Evolutionary conservation across 2,329 filamentous ascomycete genomes (phyloP).

Genomic region (Gyromitra esculenta): DNA sequence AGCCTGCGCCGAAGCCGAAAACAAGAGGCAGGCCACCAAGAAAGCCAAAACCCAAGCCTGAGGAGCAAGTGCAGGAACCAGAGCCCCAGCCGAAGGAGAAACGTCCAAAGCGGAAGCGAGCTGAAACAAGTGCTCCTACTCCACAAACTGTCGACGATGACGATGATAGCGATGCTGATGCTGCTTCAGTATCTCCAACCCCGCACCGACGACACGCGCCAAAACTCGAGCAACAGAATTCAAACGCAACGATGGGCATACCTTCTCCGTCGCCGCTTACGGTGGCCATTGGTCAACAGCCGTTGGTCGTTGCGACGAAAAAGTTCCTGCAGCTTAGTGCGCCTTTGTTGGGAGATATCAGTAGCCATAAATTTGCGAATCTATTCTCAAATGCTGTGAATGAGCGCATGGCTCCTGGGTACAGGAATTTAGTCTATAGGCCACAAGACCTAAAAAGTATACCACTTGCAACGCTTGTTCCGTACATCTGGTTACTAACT

Average conservation of each 20-base stretch:
- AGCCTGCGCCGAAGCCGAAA: conserved; percentile 23
- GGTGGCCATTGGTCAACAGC: conserved; percentile 50
- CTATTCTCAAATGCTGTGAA: conserved; percentile 81
- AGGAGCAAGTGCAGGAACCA: conserved; percentile 25
- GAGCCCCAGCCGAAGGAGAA: conserved; percentile 38
- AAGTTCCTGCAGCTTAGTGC: conserved; percentile 57
- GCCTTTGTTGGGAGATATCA: conserved; percentile 76
- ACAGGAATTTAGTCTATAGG: conserved; percentile 76
- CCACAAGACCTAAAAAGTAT: conserved; percentile 77
- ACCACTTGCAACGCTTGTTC: neutral
- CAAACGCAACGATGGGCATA: conserved; percentile 28
- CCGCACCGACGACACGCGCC: conserved; percentile 36
- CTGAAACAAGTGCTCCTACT: conserved; percentile 30
- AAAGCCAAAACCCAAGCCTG: conserved; percentile 24
- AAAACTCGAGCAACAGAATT: conserved; percentile 46
- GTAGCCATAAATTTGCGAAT: conserved; percentile 78
- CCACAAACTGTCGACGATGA: conserved; percentile 20
- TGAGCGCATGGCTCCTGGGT: conserved; percentile 78
- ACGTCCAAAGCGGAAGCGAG: conserved; percentile 45
- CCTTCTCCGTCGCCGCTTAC: conserved; percentile 45
- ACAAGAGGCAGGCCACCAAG: conserved; percentile 30
- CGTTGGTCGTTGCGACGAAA: conserved; percentile 55
- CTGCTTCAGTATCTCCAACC: conserved; percentile 35
- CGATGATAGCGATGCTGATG: conserved; percentile 39
- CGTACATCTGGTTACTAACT: conserved; percentile 24